These are phyloP conservation scores for Pyrrhoderma lamaoense DNA, from an alignment of 1,284 basidiomycete species.

Conservation along the genomic window DNA sequence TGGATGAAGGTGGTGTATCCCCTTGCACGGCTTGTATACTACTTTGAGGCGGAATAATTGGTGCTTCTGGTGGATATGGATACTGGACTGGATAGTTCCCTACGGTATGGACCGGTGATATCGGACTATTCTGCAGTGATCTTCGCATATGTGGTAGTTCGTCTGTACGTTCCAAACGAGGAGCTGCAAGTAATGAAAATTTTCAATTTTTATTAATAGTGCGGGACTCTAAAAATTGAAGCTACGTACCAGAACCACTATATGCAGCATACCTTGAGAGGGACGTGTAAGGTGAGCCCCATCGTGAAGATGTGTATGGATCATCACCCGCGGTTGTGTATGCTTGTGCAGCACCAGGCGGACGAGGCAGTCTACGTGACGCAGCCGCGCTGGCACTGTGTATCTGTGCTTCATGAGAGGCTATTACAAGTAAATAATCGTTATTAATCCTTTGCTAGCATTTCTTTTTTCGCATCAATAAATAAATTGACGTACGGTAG, in stretches of 20 bases:
- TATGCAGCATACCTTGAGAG: constrained; percentile 14
- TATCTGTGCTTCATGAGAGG: too few species aligned
- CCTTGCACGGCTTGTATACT: background rate
- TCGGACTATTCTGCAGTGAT: background rate
- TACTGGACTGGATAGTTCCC: background rate
- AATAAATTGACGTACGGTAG: too few species aligned
- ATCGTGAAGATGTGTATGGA: background rate
- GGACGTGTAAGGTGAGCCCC: constrained; percentile 7
- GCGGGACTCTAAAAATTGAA: background rate
- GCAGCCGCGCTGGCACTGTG: background rate
- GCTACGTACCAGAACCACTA: background rate
- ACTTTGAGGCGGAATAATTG: background rate
- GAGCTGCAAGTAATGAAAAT: background rate
- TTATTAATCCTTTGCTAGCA: too few species aligned
- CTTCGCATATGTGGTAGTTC: background rate
- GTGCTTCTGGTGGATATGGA: constrained; percentile 1
- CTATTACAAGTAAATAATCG: background rate
- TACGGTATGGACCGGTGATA: background rate
- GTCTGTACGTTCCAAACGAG: background rate
- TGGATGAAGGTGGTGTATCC: constrained; percentile 1
- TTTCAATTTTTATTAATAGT: too few species aligned
- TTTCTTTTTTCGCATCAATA: too few species aligned
- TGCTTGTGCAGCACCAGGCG: background rate
- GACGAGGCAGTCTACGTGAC: constrained; percentile 2
- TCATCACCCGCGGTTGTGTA: background rate